Conservation (phyloP, 306 rosid genomes). For the Inga laurina region DNA sequence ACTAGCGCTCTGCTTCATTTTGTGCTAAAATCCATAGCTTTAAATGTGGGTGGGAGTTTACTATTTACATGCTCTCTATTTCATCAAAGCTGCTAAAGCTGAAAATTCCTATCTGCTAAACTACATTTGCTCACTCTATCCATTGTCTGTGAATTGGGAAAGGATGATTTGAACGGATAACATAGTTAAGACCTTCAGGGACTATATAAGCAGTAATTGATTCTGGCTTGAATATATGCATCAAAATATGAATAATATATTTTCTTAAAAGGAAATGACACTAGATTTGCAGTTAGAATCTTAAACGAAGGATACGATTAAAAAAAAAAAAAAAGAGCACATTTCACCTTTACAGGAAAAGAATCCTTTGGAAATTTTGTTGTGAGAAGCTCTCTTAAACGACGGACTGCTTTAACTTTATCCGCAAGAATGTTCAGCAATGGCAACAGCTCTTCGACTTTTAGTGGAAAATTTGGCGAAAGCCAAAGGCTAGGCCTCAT, state of each 20-base stretch:
- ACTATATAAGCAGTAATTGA: background rate
- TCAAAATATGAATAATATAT: background rate
- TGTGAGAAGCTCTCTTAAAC: constrained; percentile 87
- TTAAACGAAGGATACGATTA: background rate
- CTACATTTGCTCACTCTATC: no score
- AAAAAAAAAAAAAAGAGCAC: constrained; percentile 7
- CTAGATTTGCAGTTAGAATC: background rate
- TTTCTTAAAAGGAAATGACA: background rate
- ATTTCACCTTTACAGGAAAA: constrained; percentile 90
- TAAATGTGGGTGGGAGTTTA: background rate
- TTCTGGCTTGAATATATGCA: background rate
- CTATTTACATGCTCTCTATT: background rate
- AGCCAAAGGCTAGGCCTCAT: constrained; percentile 88
- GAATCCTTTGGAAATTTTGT: constrained; percentile 86
- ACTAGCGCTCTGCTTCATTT: no score
- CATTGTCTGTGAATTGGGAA: no score
- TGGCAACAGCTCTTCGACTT: constrained; percentile 78
- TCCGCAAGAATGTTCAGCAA: constrained; percentile 89
- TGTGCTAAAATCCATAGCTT: no score
- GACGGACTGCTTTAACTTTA: constrained; percentile 85
- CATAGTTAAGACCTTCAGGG: background rate
- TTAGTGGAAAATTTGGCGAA: constrained; percentile 74
- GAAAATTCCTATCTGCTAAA: no score
- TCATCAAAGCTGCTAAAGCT: background rate
- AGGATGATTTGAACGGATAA: no score